These are phyloP conservation scores for Serendipita vermifera DNA, from an alignment of 768 basidiomycete genomes.

Conservation along the genomic window DNA sequence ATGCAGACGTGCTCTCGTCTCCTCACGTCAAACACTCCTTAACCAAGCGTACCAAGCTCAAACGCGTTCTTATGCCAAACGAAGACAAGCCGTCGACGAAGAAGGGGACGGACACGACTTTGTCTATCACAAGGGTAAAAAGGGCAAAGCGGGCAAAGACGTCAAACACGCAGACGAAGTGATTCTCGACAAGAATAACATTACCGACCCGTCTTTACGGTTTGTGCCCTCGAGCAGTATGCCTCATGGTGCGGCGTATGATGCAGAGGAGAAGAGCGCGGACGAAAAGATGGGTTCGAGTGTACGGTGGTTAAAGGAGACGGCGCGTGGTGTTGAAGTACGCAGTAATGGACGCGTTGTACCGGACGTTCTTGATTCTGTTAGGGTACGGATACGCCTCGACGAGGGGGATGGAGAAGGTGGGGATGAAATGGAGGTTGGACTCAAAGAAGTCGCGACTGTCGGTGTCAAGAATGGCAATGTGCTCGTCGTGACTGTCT, in stretches of 20 bases:
- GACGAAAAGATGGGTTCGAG: slow-evolving; percentile 42
- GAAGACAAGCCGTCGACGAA: background rate
- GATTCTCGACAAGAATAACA: slow-evolving; percentile 1
- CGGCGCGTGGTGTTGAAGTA: slow-evolving; percentile 56
- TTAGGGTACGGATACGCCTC: slow-evolving; percentile 43
- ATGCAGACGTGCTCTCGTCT: no score
- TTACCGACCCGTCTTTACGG: slow-evolving; percentile 6
- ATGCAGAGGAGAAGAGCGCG: slow-evolving; percentile 34
- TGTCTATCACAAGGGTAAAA: background rate
- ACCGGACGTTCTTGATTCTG: slow-evolving; percentile 53
- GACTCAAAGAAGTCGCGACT: slow-evolving; percentile 61
- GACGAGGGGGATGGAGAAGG: slow-evolving; percentile 15
- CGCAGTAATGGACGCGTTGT: slow-evolving; percentile 68
- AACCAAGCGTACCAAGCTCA: no score
- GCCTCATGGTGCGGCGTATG: slow-evolving; percentile 35
- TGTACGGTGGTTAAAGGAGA: slow-evolving; percentile 66
- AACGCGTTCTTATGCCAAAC: no score
- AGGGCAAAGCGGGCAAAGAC: background rate
- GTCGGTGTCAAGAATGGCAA: slow-evolving; percentile 72
- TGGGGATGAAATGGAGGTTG: slow-evolving; percentile 24
- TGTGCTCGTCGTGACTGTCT: slow-evolving; percentile 57
- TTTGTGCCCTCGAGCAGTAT: background rate
- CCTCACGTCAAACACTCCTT: no score
- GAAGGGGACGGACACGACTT: slow-evolving; percentile 6
- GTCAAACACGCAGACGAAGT: background rate